Evolutionary conservation across 495 filamentous ascomycete species (phyloP).

Genomic region (Hypoxylon trugodes): DNA sequence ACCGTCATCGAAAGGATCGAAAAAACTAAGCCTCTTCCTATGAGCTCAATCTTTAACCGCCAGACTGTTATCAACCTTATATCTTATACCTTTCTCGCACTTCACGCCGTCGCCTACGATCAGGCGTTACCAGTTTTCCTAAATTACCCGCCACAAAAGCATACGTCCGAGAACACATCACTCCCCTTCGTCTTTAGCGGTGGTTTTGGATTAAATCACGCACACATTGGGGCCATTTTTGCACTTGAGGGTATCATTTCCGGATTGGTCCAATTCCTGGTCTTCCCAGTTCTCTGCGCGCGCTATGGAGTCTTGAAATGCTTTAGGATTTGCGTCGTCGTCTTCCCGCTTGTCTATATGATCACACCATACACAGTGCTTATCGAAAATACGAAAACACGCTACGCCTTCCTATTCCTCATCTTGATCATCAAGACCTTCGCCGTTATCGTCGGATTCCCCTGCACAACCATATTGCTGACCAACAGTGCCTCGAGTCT

Average conservation of each 20-base stretch:
- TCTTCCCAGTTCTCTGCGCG: conserved; percentile 76
- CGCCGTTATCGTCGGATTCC: conserved; percentile 81
- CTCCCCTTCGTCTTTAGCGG: conserved; percentile 82
- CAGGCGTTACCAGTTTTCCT: conserved; percentile 84
- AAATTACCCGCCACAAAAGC: conserved; percentile 68
- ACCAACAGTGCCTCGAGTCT: conserved; percentile 85
- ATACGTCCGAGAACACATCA: conserved; percentile 63
- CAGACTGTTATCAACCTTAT: conserved; percentile 81
- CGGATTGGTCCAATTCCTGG: conserved; percentile 78
- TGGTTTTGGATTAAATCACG: conserved; percentile 76
- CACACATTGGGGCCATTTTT: conserved; percentile 78
- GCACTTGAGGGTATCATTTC: conserved; percentile 76
- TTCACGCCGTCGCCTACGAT: conserved; percentile 82
- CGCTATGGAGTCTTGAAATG: conserved; percentile 75
- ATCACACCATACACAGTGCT: conserved; percentile 77
- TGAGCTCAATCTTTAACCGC: conserved; percentile 73
- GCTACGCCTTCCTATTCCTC: conserved; percentile 57
- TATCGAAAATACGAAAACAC: conserved; percentile 52
- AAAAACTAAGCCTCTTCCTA: conserved; percentile 54
- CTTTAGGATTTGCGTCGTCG: conserved; percentile 63
- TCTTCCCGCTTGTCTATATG: conserved; percentile 78
- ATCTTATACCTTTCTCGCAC: conserved; percentile 76
- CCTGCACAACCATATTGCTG: conserved; percentile 85
- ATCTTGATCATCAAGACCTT: conserved; percentile 75
- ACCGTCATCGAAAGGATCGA: conserved; percentile 17